Evolutionary conservation across 1,139 yeast species (phyloP), one percentile per base, ranked within the genome.

Genomic region (Blastobotrys buckinghamii): DNA sequence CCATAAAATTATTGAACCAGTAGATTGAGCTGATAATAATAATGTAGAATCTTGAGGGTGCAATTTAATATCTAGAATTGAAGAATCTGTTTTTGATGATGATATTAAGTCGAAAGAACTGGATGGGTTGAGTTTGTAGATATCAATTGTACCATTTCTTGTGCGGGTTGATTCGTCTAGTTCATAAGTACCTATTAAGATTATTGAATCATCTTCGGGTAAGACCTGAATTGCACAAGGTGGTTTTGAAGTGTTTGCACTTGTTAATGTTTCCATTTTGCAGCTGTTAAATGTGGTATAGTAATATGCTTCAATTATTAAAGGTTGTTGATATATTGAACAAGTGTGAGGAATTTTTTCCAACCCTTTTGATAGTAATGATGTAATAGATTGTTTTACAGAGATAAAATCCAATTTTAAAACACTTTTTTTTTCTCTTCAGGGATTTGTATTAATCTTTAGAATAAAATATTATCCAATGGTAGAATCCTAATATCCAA

Each of bases 121-220:
- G 9, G 54, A 16, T 6, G 17, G 49, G 13, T 56, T 53, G 29
- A 79, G 83, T 17, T 39, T 6, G 20, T 15, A 39, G 0, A 82
- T 65, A 55, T 89, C 96, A 3, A 92, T 65, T 0, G 92, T 72
- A 0, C 98, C 98, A 48, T 77, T 75, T 50, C 96, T 73, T 1
- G 63, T 56, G 1, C 83, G 81, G 20, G 76, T 67, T 13, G 76
- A 75, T 48, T 77, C 72, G 49, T 84, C 80, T 35, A 90, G 70
- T 51, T 83, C 78, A 62, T 92, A 92, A 0, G 96, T 87, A 0
- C 97, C 97, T 0, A 87, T 66, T 20, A 86, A 62, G 2, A 87
- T 56, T 15, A 76, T 62, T 0, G 75, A 57, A 9, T 71, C 64
- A 46, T 78, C 75, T 0, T 59, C 53, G 0, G 88, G 87, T 47